phyloP scores from a whole-genome alignment of 352 stramenopile species.

The Aphanomyces invadans region DNA sequence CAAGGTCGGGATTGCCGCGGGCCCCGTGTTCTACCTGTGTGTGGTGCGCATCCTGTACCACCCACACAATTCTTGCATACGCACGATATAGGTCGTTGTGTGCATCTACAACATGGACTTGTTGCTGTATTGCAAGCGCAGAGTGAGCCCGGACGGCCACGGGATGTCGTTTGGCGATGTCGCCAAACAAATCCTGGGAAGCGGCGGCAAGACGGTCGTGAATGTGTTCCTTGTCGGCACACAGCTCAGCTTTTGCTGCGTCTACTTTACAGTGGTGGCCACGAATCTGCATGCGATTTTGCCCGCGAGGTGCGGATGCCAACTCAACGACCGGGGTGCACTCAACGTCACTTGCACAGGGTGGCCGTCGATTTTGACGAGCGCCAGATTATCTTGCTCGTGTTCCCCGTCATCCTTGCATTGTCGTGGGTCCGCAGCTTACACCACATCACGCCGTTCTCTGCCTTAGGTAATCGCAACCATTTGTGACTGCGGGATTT shows the following conservation, averaged over 20 bases:
- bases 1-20: constrained; percentile 55
- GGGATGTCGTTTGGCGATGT: constrained; percentile 69
- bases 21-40: constrained; percentile 49
- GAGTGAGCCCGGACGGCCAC: constrained; percentile 40
- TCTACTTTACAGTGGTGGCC: constrained; percentile 80
- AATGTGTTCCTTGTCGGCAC: constrained; percentile 73
- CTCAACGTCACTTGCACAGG: constrained; percentile 26
- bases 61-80: no score
- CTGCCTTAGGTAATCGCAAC: constrained; percentile 48
- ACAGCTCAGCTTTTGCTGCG: constrained; percentile 72
- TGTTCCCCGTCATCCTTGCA: constrained; percentile 57
- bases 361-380: constrained; percentile 53
- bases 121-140: constrained; percentile 55
- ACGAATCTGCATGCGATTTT: constrained; percentile 75
- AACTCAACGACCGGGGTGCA: no score
- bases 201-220: constrained; percentile 54
- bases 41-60: constrained; percentile 33
- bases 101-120: constrained; percentile 83
- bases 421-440: constrained; percentile 73
- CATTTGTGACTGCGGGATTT: not conserved
- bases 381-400: constrained; percentile 64
- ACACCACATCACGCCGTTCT: constrained; percentile 68
- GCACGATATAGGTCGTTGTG: constrained; percentile 61
- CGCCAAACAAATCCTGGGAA: constrained; percentile 49
- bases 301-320: constrained; percentile 27